Evolutionary conservation across 163 green algal species (phyloP), one percentile per base, ranked within the genome.

Genomic region (Coccomyxa subellipsoidea): DNA sequence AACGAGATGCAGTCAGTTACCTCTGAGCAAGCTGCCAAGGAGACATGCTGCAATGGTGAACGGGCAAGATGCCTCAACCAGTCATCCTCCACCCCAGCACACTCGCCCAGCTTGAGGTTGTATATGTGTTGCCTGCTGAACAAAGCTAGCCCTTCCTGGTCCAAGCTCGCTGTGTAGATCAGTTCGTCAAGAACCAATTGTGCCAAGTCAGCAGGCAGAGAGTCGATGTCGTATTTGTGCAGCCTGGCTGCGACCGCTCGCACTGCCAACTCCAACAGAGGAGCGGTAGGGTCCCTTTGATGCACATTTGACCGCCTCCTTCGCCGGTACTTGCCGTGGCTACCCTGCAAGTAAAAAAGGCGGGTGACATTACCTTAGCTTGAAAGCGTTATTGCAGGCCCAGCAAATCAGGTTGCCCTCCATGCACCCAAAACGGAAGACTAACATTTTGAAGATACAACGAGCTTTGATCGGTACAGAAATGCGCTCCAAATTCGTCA

Each of bases 141-240:
- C 7, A 38, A 7, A 4, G 76, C 76, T 21, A 81, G 40, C 6
- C 23, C 27, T 7, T 29, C 29, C 12, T 40, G 6, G 18, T 18
- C 23, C 29, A 81, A 27, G 21, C 23, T 38, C 4, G 37, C 39
- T 21, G 25, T 32, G n/a, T 29, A 32, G n/a, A 81, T 38, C 29
- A 81, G 40, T 10, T 71, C 76, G 40, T 81, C 40, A 25, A 81
- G 40, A 2, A 81, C 47, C 23, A 81, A 40, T 31, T 81, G 76
- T 38, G 76, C 76, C 27, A 71, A 32, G 76, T 81, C 76, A 40
- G 39, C 40, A 47, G 76, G 76, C 39, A 81, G 76, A 4, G 12
- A 12, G 18, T 29, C 25, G 71, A 78, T 78, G 32, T 73, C 66
- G n/a, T 36, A 73, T 10, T 32, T 36, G 29, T 73, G 29, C 27